Conservation (phyloP, 2,329 filamentous ascomycete genomes). For the Penicillium decumbens region DNA sequence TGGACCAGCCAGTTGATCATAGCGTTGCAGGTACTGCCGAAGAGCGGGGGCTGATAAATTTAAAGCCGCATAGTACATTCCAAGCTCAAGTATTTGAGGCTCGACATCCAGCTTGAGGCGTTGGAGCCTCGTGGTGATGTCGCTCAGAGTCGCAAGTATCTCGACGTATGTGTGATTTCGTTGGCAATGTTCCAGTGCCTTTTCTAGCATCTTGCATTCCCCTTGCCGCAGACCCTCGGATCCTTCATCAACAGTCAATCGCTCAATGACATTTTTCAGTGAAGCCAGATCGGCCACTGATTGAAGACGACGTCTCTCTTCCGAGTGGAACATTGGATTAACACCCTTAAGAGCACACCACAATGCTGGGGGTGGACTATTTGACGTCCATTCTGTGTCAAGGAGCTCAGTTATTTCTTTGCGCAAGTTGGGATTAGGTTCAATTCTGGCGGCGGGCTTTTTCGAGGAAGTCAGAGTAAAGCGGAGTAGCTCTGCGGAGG, state of each 20-base stretch:
- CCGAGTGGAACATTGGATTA: background rate
- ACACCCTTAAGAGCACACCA: slow-evolving; percentile 22
- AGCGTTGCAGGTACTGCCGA: slow-evolving; percentile 23
- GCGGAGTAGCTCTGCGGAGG: slow-evolving; percentile 30
- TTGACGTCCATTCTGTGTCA: slow-evolving; percentile 19
- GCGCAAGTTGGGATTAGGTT: slow-evolving; percentile 10
- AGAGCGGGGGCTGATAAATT: slow-evolving; percentile 29
- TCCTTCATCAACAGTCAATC: slow-evolving; percentile 14
- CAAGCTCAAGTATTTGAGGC: slow-evolving; percentile 17
- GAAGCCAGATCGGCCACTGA: slow-evolving; percentile 7
- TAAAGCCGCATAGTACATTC: slow-evolving; percentile 32
- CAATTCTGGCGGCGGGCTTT: background rate
- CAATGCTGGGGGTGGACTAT: slow-evolving; percentile 16
- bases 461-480: slow-evolving; percentile 29
- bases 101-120: slow-evolving; percentile 14
- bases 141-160: slow-evolving; percentile 30
- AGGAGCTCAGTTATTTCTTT: slow-evolving; percentile 20
- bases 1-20: slow-evolving; percentile 2
- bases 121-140: slow-evolving; percentile 27
- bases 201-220: slow-evolving; percentile 10
- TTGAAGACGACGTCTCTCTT: slow-evolving; percentile 3
- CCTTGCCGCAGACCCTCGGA: background rate
- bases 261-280: slow-evolving; percentile 26
- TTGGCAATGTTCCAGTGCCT: slow-evolving; percentile 24
- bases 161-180: slow-evolving; percentile 27